Percentiles rank a stretch among this genome's conserved stretches.
Conservation (phyloP, 768 basidiomycete species). For the Boletus eberwhitei region DNA sequence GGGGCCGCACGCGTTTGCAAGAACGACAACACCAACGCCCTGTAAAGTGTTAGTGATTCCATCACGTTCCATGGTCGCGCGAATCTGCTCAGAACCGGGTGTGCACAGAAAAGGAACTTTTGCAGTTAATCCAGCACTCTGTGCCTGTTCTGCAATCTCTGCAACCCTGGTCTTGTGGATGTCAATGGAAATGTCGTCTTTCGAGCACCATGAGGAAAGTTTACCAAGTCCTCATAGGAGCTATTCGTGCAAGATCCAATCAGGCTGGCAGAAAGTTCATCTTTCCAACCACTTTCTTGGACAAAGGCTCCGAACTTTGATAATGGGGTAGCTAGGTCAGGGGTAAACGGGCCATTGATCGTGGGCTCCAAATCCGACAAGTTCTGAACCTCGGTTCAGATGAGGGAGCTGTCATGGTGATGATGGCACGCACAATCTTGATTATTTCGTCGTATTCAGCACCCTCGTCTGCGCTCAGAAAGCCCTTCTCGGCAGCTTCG, state of each 20-base stretch:
- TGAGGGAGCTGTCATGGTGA: background rate
- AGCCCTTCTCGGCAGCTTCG: slow-evolving; percentile 71
- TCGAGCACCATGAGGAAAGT: background rate
- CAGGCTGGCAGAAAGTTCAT: slow-evolving; percentile 83
- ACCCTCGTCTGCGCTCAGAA: slow-evolving; percentile 78
- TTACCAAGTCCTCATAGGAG: slow-evolving; percentile 93
- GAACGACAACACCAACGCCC: slow-evolving; percentile 88
- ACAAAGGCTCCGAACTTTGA: slow-evolving; percentile 84
- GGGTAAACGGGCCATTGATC: slow-evolving; percentile 97
- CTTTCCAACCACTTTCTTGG: slow-evolving; percentile 87
- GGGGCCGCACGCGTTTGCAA: slow-evolving; percentile 98
- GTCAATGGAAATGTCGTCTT: background rate
- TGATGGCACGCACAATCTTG: slow-evolving; percentile 66
- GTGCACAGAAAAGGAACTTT: slow-evolving; percentile 88
- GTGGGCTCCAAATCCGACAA: slow-evolving; percentile 86
- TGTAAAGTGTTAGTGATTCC: slow-evolving; percentile 76
- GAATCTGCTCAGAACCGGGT: slow-evolving; percentile 92
- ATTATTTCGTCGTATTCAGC: slow-evolving; percentile 95
- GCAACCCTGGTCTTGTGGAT: slow-evolving; percentile 77
- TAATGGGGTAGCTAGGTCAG: slow-evolving; percentile 91
- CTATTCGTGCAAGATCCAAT: slow-evolving; percentile 99
- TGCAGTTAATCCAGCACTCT: slow-evolving; percentile 72
- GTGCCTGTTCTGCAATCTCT: slow-evolving; percentile 87
- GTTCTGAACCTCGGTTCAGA: slow-evolving; percentile 49
- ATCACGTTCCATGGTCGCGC: slow-evolving; percentile 97